These are phyloP conservation scores for Ceratonia siliqua DNA, from an alignment of 306 rosid species.

Conservation along the genomic window DNA sequence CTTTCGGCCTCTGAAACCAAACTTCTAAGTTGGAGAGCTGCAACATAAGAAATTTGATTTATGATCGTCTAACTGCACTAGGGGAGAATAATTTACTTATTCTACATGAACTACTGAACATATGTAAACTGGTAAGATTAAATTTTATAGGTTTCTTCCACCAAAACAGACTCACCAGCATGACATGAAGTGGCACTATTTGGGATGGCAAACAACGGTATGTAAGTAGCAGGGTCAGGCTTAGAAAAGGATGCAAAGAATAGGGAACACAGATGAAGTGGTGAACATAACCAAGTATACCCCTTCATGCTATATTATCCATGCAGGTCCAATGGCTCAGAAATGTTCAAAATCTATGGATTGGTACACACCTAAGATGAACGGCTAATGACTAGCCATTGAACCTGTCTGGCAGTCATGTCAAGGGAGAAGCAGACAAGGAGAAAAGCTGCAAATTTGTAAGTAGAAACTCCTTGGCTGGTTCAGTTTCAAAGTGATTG, in stretches of 20 bases:
- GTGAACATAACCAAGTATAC: background rate
- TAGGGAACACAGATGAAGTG: background rate
- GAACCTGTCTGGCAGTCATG: background rate
- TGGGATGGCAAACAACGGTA: background rate
- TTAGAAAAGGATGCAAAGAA: background rate
- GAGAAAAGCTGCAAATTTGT: background rate
- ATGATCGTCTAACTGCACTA: background rate
- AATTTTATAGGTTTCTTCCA: too few relatives aligned
- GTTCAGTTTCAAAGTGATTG: too few relatives aligned
- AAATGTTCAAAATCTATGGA: background rate
- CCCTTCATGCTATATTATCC: background rate
- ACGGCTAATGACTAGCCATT: background rate
- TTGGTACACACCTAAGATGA: background rate
- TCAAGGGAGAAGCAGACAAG: background rate
- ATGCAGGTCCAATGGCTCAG: background rate
- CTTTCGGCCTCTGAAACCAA: slow-evolving; percentile 93
- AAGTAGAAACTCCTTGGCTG: too few relatives aligned
- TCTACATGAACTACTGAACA: too few relatives aligned
- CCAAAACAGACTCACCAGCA: background rate
- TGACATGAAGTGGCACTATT: background rate
- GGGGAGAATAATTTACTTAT: too few relatives aligned
- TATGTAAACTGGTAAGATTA: too few relatives aligned
- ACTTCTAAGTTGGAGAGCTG: slow-evolving; percentile 82
- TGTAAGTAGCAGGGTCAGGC: background rate
- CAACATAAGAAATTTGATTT: slow-evolving; percentile 20